These are phyloP conservation scores for Malus sylvestris DNA, from an alignment of 306 rosid species.

Conservation along the genomic window DNA sequence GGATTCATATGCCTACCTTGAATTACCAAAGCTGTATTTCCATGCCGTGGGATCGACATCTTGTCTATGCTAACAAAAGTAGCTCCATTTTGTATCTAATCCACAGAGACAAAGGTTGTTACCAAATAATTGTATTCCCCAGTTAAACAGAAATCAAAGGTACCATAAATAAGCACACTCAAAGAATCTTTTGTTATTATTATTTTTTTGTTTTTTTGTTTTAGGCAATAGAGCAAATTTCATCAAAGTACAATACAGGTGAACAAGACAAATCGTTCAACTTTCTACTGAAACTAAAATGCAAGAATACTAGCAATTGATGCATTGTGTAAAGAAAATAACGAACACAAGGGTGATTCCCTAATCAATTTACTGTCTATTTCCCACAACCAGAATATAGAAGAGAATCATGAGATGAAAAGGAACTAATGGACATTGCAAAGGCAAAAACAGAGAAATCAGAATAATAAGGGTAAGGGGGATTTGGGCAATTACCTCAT, in stretches of 20 bases:
- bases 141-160: background rate
- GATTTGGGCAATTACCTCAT: constrained; percentile 54
- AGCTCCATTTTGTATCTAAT: constrained; percentile 89
- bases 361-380: background rate
- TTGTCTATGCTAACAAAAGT: constrained; percentile 76
- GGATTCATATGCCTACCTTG: constrained; percentile 38
- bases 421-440: background rate
- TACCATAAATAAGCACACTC: background rate
- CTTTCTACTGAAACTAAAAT: background rate
- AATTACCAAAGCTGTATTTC: constrained; percentile 70
- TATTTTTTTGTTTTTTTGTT: background rate
- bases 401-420: background rate
- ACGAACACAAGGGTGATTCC: background rate
- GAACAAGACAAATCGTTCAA: background rate
- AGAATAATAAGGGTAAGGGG: background rate
- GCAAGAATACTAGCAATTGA: background rate
- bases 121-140: constrained; percentile 2
- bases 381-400: background rate
- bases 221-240: background rate
- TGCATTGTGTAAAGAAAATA: background rate
- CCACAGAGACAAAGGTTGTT: constrained; percentile 12
- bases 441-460: background rate
- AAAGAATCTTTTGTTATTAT: background rate
- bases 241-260: background rate
- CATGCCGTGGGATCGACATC: constrained; percentile 64